Evolutionary conservation across 805 yeast species (phyloP), one percentile per base, ranked within the genome.

Genomic region (Barnettozyma wickerhamii): DNA sequence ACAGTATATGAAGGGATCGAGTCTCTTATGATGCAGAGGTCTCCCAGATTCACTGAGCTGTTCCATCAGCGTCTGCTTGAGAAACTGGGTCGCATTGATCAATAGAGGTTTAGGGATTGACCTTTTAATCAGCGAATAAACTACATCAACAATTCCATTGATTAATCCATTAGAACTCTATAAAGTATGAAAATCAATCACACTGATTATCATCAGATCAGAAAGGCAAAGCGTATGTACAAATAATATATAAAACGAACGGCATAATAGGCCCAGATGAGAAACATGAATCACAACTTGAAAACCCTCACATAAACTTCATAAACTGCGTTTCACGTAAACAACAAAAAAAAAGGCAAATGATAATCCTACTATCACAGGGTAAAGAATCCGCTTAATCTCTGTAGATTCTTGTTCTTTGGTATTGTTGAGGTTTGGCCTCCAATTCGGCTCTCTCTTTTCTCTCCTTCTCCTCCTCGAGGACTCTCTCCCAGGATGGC

Each of bases 401-500:
- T 42, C 51, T 53, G 47, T 56, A 56, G 33, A 68, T 65, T 45
- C 66, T 59, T 5, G 63, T 54, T 59, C 72, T 66, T 38, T 66
- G 61, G 45, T 43, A 58, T 36, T 48, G 49, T 48, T 33, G 54
- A 53, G 34, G 56, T 23, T 23, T 42, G 36, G 50, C 33, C 21
- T 23, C 15, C 43, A 45, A 13, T 45, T 42, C 23, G 35, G 53
- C 52, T 24, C 40, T 46, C 10, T 37, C 42, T 34, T 49, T 47
- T 46, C 68, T 62, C 42, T 58, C 62, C 47, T 63, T 67, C 55
- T 72, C 76, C 23, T 66, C 69, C 33, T 63, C 61, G 37, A 75
- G 56, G 19, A 74, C 65, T 43, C 62, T 69, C 50, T 71, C 74
- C 77, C 81, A 74, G 37, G 75, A 65, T 33, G 63, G 57, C 33